Evolutionary conservation across 805 yeast species (phyloP).

Genomic region (Metschnikowia gelsemii): DNA sequence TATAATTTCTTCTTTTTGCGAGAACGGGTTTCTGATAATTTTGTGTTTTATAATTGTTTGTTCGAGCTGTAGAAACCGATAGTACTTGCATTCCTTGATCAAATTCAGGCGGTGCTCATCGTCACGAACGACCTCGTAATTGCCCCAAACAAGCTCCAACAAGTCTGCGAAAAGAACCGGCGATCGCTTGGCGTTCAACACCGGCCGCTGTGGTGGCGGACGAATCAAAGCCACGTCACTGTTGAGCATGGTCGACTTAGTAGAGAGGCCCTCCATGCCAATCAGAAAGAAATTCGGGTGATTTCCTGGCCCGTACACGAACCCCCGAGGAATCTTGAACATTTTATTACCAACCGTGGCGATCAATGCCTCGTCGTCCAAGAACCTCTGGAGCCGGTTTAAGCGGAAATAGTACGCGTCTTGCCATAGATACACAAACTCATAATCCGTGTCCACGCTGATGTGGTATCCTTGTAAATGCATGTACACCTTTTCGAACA

Average conservation of each 20-base stretch:
- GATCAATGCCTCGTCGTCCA: constrained; percentile 56
- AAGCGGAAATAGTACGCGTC: constrained; percentile 76
- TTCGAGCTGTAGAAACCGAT: constrained; percentile 71
- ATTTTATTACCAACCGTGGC: constrained; percentile 57
- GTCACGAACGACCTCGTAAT: constrained; percentile 44
- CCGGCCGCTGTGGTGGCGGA: constrained; percentile 76
- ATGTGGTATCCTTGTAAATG: constrained; percentile 84
- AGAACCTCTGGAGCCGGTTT: constrained; percentile 49
- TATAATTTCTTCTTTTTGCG: constrained; percentile 54
- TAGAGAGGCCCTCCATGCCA: constrained; percentile 51
- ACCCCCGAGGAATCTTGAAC: constrained; percentile 56
- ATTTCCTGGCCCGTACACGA: constrained; percentile 64
- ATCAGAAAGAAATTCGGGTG: constrained; percentile 74
- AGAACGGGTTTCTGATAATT: constrained; percentile 52
- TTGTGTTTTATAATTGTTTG: constrained; percentile 60
- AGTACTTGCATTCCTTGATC: constrained; percentile 71
- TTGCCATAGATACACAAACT: constrained; percentile 58
- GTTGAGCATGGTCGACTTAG: constrained; percentile 43
- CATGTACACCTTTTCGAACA: constrained; percentile 62
- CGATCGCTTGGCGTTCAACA: constrained; percentile 51
- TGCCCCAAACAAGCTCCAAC: constrained; percentile 56
- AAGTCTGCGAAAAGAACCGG: constrained; percentile 55
- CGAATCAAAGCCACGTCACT: constrained; percentile 51
- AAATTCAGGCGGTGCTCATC: constrained; percentile 58
- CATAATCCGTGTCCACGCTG: constrained; percentile 55